Conservation (phyloP, 495 filamentous ascomycete species). For the Neurospora sp. region DNA sequence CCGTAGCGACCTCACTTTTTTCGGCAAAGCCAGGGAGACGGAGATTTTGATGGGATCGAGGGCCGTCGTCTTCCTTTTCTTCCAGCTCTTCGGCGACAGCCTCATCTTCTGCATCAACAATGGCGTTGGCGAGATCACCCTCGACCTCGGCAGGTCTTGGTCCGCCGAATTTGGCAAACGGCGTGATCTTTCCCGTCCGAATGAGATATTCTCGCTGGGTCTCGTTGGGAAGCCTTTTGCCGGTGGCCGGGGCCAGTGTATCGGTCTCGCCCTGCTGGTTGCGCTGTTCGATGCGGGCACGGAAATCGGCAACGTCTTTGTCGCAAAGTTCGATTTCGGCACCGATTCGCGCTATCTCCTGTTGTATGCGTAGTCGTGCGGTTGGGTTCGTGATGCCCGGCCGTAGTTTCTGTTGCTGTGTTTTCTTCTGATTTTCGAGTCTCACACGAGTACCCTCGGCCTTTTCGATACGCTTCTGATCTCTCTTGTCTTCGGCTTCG, state of each 20-base stretch:
- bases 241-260: slow-evolving; percentile 27
- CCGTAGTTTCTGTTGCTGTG: slow-evolving; percentile 32
- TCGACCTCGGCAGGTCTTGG: slow-evolving; percentile 42
- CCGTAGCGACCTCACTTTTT: slow-evolving; percentile 19
- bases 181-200: slow-evolving; percentile 93
- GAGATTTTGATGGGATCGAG: slow-evolving; percentile 70
- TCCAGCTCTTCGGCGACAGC: slow-evolving; percentile 39
- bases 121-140: slow-evolving; percentile 56
- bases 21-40: slow-evolving; percentile 67
- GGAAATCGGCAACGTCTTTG: slow-evolving; percentile 66
- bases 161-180: slow-evolving; percentile 65
- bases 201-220: slow-evolving; percentile 82
- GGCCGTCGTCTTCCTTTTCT: slow-evolving; percentile 46
- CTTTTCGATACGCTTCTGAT: slow-evolving; percentile 77
- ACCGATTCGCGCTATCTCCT: slow-evolving; percentile 54
- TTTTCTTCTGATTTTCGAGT: slow-evolving; percentile 32
- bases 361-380: slow-evolving; percentile 38
- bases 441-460: slow-evolving; percentile 49
- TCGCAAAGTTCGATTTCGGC: slow-evolving; percentile 48
- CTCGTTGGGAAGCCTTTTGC: slow-evolving; percentile 58
- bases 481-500: slow-evolving; percentile 78
- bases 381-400: slow-evolving; percentile 27
- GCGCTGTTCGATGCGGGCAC: slow-evolving; percentile 65
- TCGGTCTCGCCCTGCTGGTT: slow-evolving; percentile 39
- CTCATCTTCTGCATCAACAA: slow-evolving; percentile 66